Evolutionary conservation across 768 basidiomycete species (phyloP).

Genomic region (Mycena latifolia): DNA sequence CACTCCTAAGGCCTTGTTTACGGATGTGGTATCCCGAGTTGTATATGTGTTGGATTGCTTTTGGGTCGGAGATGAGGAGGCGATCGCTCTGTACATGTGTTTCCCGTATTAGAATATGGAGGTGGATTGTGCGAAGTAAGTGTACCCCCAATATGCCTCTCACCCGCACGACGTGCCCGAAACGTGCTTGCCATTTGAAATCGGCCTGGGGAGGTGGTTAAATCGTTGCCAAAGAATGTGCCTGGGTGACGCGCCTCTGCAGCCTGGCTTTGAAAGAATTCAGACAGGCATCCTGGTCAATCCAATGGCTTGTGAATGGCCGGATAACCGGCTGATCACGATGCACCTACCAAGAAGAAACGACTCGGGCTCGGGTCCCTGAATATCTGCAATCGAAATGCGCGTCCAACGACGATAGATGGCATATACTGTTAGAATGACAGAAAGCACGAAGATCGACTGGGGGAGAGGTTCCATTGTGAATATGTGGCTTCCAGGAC

Average conservation of each 20-base stretch:
- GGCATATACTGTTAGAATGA: conserved; percentile 30
- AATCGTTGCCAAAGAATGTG: too few species aligned
- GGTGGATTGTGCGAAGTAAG: background rate
- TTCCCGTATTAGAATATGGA: background rate
- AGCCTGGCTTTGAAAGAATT: conserved; percentile 64
- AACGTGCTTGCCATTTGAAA: conserved; percentile 64
- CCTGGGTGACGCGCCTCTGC: conserved; percentile 46
- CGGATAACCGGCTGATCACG: background rate
- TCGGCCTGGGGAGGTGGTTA: conserved; percentile 49
- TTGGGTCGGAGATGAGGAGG: background rate
- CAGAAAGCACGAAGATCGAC: background rate
- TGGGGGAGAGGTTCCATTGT: conserved; percentile 10
- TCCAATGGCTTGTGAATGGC: background rate
- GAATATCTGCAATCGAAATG: conserved; percentile 59
- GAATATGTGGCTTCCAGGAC: too few species aligned
- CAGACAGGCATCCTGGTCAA: conserved; percentile 59
- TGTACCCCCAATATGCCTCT: conserved; percentile 55
- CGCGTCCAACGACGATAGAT: conserved; percentile 52
- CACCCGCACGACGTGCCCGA: conserved; percentile 63
- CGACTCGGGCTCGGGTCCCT: conserved; percentile 63
- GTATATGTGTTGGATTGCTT: conserved; percentile 8
- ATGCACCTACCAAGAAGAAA: conserved; percentile 59
- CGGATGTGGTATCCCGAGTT: conserved; percentile 6
- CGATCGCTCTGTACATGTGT: conserved; percentile 1
- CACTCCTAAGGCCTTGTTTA: background rate